Conservation (phyloP, 805 yeast genomes). For the Candida insectalens region DNA sequence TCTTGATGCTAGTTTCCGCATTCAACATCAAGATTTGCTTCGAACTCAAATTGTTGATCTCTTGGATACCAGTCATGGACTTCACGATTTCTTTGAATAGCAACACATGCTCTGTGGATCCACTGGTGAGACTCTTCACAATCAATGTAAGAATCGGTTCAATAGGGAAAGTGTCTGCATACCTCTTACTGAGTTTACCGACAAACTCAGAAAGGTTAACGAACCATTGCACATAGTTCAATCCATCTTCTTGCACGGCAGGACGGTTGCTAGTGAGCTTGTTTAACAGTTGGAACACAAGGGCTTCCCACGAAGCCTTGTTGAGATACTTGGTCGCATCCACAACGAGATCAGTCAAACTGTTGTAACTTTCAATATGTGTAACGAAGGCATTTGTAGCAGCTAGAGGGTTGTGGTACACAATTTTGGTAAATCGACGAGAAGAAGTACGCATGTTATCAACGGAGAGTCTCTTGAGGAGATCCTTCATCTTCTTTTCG, state of each 20-base stretch:
- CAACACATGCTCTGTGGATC: conserved; percentile 50
- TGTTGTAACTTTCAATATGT: conserved; percentile 88
- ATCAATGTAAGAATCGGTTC: conserved; percentile 51
- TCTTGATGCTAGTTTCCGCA: conserved; percentile 50
- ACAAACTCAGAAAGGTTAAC: conserved; percentile 73
- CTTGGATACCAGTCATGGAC: conserved; percentile 73
- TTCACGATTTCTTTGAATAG: conserved; percentile 58
- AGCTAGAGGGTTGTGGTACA: conserved; percentile 72
- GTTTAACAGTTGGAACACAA: conserved; percentile 63
- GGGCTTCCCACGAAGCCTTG: conserved; percentile 74
- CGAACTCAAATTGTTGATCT: conserved; percentile 55
- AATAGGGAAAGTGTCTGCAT: conserved; percentile 46
- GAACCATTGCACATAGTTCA: conserved; percentile 76
- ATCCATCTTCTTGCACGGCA: conserved; percentile 66
- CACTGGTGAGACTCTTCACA: conserved; percentile 51
- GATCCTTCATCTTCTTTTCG: conserved; percentile 69
- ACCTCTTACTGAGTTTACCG: conserved; percentile 55
- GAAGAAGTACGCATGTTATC: conserved; percentile 69
- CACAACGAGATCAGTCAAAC: conserved; percentile 68
- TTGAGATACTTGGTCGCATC: conserved; percentile 71
- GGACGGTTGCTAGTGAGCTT: conserved; percentile 63
- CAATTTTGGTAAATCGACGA: conserved; percentile 60
- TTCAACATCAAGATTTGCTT: conserved; percentile 58
- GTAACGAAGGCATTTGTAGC: conserved; percentile 60
- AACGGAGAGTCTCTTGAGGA: conserved; percentile 71